Base-by-base conservation (phyloP, 306 rosid species). In the Vachellia collinsii region DNA sequence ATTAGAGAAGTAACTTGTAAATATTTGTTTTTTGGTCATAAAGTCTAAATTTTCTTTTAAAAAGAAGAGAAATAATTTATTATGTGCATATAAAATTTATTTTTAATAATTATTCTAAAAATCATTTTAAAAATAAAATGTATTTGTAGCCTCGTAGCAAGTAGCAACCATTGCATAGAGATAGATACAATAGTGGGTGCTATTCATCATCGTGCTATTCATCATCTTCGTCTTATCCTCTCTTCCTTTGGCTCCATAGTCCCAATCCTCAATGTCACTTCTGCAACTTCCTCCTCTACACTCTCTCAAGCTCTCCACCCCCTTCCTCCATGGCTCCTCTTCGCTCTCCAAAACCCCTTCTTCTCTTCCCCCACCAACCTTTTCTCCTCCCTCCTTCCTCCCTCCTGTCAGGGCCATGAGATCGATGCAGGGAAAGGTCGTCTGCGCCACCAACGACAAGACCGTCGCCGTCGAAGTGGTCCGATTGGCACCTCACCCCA, bases 401-500 rank as follows among this genome's bases (percentile, higher is more conserved):
- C 94, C 89, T 8, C 76, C 82, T 14, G 85, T 93, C 72, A 82
- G 73, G 74, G 99, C 99, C 36, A 82, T 91, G 92, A 93, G 72
- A 51, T 78, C 91, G 19, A 43, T 94, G 47, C 97, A 93, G 75
- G 99, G 99, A n/a, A 90, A 80, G 69, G 97, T 94, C 16, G 91
- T 91, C 10, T 90, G 97, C 77, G 73, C 91, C 73, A 84, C 89
- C 53, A 91, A 1, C 83, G 95, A 93, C 87, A 95, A 93, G 83
- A 95, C 99, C 8, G 89, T 93, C 41, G 86, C 97, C 19, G 99
- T 95, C 8, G 97, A 95, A 75, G 99, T 95, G 41, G 90, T 89
- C 1, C 92, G 97, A 1, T 63, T 95, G n/a, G 98, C 98, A 11
- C 91, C 95, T 41, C 98, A 95, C 84, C 94, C 97, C 0, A 93